These are phyloP conservation scores for Sporothrix sp. DNA, from an alignment of 2,329 filamentous ascomycete genomes.

Conservation along the genomic window DNA sequence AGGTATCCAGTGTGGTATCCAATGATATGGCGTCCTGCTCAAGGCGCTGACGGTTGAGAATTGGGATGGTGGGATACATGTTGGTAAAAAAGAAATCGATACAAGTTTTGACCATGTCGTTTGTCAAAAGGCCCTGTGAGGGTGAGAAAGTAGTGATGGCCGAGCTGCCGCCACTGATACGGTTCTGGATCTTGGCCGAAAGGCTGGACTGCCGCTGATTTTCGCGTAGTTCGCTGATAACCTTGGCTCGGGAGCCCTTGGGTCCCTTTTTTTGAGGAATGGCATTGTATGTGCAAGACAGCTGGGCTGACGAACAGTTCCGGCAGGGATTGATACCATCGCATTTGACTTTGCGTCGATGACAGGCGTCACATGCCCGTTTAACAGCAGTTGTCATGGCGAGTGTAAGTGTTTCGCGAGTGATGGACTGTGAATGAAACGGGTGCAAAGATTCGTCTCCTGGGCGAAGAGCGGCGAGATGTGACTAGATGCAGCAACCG, in stretches of 20 bases:
- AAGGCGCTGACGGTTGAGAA: constrained; percentile 48
- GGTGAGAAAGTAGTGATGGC: constrained; percentile 36
- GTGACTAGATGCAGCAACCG: too few relatives aligned
- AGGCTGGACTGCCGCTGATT: constrained; percentile 58
- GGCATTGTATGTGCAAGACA: constrained; percentile 64
- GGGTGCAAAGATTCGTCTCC: too few relatives aligned
- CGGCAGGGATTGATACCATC: constrained; percentile 61
- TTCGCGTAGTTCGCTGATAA: constrained; percentile 63
- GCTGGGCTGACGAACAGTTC: constrained; percentile 57
- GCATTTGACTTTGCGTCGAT: constrained; percentile 66
- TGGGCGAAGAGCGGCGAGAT: too few relatives aligned
- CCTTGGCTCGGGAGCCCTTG: constrained; percentile 64
- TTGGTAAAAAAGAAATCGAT: constrained; percentile 59
- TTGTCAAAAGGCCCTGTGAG: constrained; percentile 50
- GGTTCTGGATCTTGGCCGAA: constrained; percentile 50
- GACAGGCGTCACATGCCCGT: constrained; percentile 62
- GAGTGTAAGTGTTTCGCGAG: too few relatives aligned
- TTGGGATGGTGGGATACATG: constrained; percentile 54
- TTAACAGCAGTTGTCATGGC: constrained; percentile 44
- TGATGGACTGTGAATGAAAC: too few relatives aligned
- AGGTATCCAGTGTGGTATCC: constrained; percentile 52
- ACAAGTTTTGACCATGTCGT: constrained; percentile 55
- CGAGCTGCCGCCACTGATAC: constrained; percentile 44
- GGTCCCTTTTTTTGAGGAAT: constrained; percentile 69
- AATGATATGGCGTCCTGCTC: constrained; percentile 51